phyloP scores from a whole-genome alignment of 23 red algal genomes.

The Gracilaria gracilis region DNA sequence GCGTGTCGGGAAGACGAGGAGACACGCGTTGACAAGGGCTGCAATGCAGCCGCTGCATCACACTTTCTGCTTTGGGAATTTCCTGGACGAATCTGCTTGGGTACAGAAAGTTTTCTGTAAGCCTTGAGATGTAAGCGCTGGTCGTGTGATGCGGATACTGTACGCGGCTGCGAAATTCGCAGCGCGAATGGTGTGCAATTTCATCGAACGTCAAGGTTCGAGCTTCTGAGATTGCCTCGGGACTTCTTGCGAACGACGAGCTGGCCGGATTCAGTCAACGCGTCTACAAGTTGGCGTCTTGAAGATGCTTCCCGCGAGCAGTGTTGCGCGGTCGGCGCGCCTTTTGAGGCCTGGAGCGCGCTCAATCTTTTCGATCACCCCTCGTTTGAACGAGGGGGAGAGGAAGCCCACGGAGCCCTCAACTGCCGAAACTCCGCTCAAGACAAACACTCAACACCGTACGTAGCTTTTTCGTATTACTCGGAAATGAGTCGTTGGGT shows the following conservation, averaged over 20 bases:
- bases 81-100: too few species aligned
- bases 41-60: too few species aligned
- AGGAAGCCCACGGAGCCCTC: conserved; percentile 21
- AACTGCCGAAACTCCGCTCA: conserved; percentile 2
- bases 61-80: too few species aligned
- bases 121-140: too few species aligned
- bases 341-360: conserved; percentile 8
- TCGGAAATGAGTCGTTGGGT: neutral
- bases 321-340: conserved; percentile 14
- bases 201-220: too few species aligned
- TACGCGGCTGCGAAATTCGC: too few species aligned
- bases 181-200: too few species aligned
- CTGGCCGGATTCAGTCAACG: neutral
- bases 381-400: conserved; percentile 54
- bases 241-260: too few species aligned
- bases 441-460: conserved; percentile 37
- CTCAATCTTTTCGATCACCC: conserved; percentile 49
- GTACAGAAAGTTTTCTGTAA: too few species aligned
- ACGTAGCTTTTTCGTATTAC: neutral
- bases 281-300: neutral
- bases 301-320: neutral
- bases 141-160: too few species aligned
- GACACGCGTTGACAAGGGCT: neutral
- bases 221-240: too few species aligned
- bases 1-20: neutral